Base-by-base conservation (phyloP, 2,329 filamentous ascomycete species). In the Knufia fluminis region DNA sequence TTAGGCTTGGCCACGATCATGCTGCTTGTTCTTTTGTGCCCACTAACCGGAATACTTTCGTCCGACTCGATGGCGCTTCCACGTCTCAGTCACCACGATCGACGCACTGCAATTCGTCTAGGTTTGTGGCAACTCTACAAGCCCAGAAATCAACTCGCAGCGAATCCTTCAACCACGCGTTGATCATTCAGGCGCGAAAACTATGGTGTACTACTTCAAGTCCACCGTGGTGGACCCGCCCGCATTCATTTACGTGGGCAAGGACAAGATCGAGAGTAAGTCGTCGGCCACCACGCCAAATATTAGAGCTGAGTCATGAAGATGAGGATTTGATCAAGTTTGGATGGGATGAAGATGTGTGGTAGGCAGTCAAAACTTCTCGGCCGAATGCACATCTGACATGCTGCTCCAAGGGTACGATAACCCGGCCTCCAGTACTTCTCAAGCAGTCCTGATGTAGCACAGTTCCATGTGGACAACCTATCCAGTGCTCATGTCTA, bases 201-300 rank as follows among this genome's bases (percentile, higher is more conserved):
- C 62, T 23, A 94, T 98, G 92, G 92, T 98, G 41, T 95, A 86
- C 71, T 97, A 97, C 68, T 97, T 92, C 67, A 92, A 82, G 1
- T 97, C 91, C 22, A 91, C 79, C 54, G 80, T 82, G 36, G 87
- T 94, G 33, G 76, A 82, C 10, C 91, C 92, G 1, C 66, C 88
- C 26, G 91, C 88, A 36, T 90, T 84, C 65, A 82, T 98, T 63
- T 98, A 98, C 66, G 88, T 96, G 52, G 92, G 92, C 68, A 98
- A 97, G 70, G 92, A 98, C 75, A 98, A 98, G 72, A 90, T 92
- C 60, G 92, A 98, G 74, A 98, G 92, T 96, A 75, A 63, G 83
- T 51, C 56, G 57, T 31, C 33, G 33, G 45, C n/a, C 43, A 26
- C 42, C 35, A 38, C 14, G 36, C 23, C 48, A 32, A 14, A 31